phyloP scores from a whole-genome alignment of 2,329 filamentous ascomycete genomes.

The Bipolaris gigantea region DNA sequence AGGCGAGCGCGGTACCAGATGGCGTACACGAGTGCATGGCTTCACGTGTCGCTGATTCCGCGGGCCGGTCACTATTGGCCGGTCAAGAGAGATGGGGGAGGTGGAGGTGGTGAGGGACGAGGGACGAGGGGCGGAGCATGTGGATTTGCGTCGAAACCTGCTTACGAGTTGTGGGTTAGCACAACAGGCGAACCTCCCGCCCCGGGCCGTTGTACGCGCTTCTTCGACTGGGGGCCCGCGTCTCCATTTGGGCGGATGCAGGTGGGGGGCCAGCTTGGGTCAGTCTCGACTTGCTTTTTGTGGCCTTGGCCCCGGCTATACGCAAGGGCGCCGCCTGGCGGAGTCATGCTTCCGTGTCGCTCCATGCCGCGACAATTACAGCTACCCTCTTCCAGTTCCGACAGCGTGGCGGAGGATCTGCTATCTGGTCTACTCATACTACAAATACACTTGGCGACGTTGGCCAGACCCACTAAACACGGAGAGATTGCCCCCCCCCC shows the following conservation, averaged over 20 bases:
- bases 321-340: not conserved
- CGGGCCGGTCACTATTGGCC: not conserved
- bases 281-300: not conserved
- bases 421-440: not conserved
- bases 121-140: no score
- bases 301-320: not conserved
- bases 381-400: not conserved
- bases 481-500: not conserved
- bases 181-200: not conserved
- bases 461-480: not conserved
- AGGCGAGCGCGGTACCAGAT: no score
- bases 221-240: not conserved
- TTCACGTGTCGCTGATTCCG: not conserved
- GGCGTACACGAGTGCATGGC: not conserved
- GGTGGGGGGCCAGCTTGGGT: not conserved
- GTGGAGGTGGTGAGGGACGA: no score
- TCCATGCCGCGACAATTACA: not conserved
- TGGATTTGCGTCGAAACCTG: not conserved
- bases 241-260: not conserved
- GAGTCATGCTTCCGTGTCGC: not conserved
- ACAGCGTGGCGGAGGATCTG: not conserved
- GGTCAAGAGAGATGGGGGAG: no score
- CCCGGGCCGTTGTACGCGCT: conserved; percentile 3
- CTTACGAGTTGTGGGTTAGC: not conserved
- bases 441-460: not conserved